A percentile compares a stretch with the other conserved stretches of the same genome.
These are phyloP conservation scores for Alternaria postmessia DNA, from an alignment of 2,329 filamentous ascomycete species.

Conservation along the genomic window DNA sequence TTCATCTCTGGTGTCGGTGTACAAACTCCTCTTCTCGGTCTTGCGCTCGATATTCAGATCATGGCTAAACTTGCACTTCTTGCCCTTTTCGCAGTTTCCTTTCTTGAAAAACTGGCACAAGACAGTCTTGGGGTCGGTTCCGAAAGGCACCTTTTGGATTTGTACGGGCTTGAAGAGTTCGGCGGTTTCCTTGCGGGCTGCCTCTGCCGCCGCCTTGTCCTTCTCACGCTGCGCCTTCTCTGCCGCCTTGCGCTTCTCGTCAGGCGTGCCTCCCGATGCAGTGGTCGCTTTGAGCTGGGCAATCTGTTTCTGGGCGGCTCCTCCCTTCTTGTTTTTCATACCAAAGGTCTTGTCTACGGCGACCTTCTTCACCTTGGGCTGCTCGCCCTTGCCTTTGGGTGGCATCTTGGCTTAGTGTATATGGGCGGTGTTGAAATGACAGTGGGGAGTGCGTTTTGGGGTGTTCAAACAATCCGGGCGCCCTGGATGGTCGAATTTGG, in stretches of 20 bases:
- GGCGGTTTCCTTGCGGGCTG: constrained; percentile 80
- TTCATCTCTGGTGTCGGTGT: constrained; percentile 79
- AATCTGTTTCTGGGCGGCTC: constrained; percentile 87
- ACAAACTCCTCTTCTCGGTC: constrained; percentile 89
- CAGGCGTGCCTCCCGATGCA: constrained; percentile 72
- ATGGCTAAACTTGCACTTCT: constrained; percentile 97
- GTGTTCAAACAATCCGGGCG: neutral
- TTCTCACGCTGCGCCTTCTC: constrained; percentile 73
- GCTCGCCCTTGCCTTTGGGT: constrained; percentile 66
- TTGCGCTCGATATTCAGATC: constrained; percentile 90
- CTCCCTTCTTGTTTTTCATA: constrained; percentile 99
- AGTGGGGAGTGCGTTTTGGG: constrained; percentile 13
- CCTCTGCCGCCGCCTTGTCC: constrained; percentile 90
- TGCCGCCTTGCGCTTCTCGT: constrained; percentile 82
- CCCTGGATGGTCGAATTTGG: constrained; percentile 21
- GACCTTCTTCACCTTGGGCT: constrained; percentile 64
- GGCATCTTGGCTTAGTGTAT: constrained; percentile 65
- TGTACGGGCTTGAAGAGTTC: constrained; percentile 91
- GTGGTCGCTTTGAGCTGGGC: constrained; percentile 76
- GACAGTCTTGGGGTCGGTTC: constrained; percentile 97
- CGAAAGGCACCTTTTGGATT: constrained; percentile 97
- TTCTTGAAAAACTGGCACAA: constrained; percentile 98
- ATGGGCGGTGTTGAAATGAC: constrained; percentile 15
- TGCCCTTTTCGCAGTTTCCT: constrained; percentile 91
- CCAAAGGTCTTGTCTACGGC: constrained; percentile 98